Base-by-base conservation (phyloP, 2,329 filamentous ascomycete species). In the Sclerotinia trifoliorum region DNA sequence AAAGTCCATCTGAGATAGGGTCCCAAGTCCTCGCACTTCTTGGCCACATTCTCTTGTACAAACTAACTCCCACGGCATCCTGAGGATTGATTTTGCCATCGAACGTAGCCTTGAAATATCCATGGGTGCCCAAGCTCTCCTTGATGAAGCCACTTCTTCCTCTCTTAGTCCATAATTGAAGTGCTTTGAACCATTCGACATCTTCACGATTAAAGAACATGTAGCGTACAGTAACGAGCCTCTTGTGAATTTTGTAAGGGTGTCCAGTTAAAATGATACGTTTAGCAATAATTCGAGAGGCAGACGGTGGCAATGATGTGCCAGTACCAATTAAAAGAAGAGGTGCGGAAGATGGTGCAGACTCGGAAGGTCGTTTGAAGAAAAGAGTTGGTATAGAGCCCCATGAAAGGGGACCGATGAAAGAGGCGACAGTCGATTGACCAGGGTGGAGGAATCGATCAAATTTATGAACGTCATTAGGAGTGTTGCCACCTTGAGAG, bases 101-200 rank as follows among this genome's bases (percentile, higher is more conserved):
- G 81, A 99, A 99, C 2, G 91, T 97, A 17, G 95, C 95, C 84
- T 99, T 99, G 86, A 98, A 98, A 82, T 99, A 99, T n/a, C 95
- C 95, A 80, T 99, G 95, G 48, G 95, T 99, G 75, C 95, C 95
- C 62, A 99, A 81, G 68, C 90, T 86, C 83, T 99, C 95, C 83
- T 97, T 97, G 83, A 99, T 88, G 79, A 89, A 97, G 11, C 95
- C 95, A 73, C 88, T 92, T 71, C 95, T 85, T 8, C 95, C 95
- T 42, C 94, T 83, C 81, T 88, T 92, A 6, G 95, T 99, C 94
- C 94, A 99, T 71, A 99, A 81, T 70, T 95, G 94, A 77, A 99
- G 79, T 0, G 94, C 94, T 83, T 97, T 96, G 86, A 98, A 99
- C 94, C 95, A 99, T 73, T 91, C 88, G 44, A 99, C 92, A 73